A percentile compares a stretch with the other conserved stretches of the same genome.
phyloP scores from a whole-genome alignment of 305 asterid genomes.

The Solanum hybrid region DNA sequence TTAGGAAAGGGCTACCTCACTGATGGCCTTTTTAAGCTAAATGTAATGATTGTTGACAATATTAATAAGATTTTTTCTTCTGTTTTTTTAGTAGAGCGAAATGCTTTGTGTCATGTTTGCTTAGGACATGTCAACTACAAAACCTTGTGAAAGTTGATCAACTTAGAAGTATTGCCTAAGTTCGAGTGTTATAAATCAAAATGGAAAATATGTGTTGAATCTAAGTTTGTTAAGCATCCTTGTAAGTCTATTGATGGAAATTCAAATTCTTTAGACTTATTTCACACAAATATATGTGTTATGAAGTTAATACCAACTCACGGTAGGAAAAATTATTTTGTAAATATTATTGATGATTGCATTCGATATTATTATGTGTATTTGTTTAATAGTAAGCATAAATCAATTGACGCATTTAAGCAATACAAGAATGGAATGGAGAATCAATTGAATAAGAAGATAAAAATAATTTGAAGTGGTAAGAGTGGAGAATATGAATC shows the following conservation, averaged over 20 bases:
- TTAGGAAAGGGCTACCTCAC: background rate
- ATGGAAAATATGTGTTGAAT: background rate
- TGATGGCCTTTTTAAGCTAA: background rate
- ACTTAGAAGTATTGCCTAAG: background rate
- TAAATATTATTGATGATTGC: background rate
- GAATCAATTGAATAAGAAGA: background rate
- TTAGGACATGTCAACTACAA: background rate
- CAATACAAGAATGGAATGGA: background rate
- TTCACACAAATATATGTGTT: background rate
- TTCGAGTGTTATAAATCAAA: background rate
- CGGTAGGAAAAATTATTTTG: background rate
- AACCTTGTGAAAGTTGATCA: background rate
- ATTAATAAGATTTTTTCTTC: background rate
- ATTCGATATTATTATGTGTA: background rate
- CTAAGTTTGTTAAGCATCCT: background rate
- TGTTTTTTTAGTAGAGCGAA: background rate
- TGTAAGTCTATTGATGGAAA: background rate
- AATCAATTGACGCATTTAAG: background rate
- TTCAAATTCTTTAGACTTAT: background rate
- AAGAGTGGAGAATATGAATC: background rate
- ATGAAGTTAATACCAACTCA: background rate
- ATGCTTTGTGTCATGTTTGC: background rate
- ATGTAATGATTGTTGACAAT: background rate
- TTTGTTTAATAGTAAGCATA: background rate
- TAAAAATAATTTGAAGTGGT: background rate